Percentiles rank a stretch among this genome's conserved stretches.
These are phyloP conservation scores for Arctium lappa DNA, from an alignment of 129 eudicot genomes.

Conservation along the genomic window DNA sequence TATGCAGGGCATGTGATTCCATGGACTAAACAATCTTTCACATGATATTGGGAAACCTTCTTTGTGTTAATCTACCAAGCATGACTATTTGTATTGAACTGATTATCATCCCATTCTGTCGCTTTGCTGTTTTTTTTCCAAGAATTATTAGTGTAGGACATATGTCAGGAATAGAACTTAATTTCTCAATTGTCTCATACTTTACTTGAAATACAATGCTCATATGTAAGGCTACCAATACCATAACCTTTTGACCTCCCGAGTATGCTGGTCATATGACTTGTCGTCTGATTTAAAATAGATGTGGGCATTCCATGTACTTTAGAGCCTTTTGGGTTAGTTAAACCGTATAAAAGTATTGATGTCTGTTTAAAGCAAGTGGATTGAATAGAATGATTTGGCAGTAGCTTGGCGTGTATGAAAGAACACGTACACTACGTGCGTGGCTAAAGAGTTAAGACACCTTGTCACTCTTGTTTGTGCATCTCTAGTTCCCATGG, in stretches of 20 bases:
- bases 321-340: not conserved
- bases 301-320: not conserved
- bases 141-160: not conserved
- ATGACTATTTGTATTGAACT: not conserved
- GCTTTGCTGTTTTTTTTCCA: not conserved
- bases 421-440: not conserved
- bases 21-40: not conserved
- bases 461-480: not conserved
- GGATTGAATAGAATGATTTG: not conserved
- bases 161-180: not conserved
- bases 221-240: not conserved
- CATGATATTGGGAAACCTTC: not conserved
- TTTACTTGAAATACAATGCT: not conserved
- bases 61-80: not conserved
- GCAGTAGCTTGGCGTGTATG: not conserved
- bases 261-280: not conserved
- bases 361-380: not conserved
- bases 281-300: not conserved
- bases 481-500: not conserved
- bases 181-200: not conserved
- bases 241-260: not conserved
- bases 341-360: not conserved
- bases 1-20: constrained; percentile 1
- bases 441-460: not conserved
- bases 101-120: not conserved